Conservation (phyloP, 2,329 filamentous ascomycete genomes). For the Pseudophaeomoniella oleicola region DNA sequence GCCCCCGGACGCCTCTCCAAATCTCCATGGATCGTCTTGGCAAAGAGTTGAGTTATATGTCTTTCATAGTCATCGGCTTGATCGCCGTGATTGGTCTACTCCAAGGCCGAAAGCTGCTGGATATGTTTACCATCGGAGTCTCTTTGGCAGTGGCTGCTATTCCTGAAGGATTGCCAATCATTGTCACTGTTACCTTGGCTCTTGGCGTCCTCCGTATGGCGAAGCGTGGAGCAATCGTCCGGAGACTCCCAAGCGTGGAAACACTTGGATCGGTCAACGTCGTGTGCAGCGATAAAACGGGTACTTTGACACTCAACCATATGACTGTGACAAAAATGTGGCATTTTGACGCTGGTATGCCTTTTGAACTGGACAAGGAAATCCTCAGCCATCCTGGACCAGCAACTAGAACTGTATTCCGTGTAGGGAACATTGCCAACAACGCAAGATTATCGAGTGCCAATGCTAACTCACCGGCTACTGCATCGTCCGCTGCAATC, state of each 20-base stretch:
- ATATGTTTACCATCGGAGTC: conserved; percentile 96
- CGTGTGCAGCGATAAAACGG: conserved; percentile 98
- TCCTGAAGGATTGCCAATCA: conserved; percentile 91
- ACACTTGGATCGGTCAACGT: conserved; percentile 97
- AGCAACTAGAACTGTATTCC: conserved; percentile 65
- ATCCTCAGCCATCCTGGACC: conserved; percentile 47
- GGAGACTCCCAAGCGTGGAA: conserved; percentile 90
- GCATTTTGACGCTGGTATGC: conserved; percentile 60
- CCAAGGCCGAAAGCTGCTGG: conserved; percentile 75
- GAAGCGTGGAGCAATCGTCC: conserved; percentile 83
- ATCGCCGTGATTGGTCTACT: conserved; percentile 85
- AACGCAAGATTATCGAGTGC: conserved; percentile 69
- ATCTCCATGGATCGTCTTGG: conserved; percentile 96
- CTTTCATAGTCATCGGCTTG: conserved; percentile 82
- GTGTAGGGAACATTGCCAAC: conserved; percentile 93
- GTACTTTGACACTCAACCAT: conserved; percentile 90
- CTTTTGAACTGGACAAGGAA: conserved; percentile 43
- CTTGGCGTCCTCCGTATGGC: conserved; percentile 95
- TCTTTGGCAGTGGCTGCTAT: conserved; percentile 95
- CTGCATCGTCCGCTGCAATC: conserved; percentile 59
- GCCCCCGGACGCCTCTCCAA: conserved; percentile 83
- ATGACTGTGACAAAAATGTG: conserved; percentile 97
- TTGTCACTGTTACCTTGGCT: conserved; percentile 91
- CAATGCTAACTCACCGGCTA: conserved; percentile 54
- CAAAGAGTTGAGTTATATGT: conserved; percentile 91